These are phyloP conservation scores for Aquanectria penicillioides DNA, from an alignment of 2,329 filamentous ascomycete genomes.

Conservation along the genomic window DNA sequence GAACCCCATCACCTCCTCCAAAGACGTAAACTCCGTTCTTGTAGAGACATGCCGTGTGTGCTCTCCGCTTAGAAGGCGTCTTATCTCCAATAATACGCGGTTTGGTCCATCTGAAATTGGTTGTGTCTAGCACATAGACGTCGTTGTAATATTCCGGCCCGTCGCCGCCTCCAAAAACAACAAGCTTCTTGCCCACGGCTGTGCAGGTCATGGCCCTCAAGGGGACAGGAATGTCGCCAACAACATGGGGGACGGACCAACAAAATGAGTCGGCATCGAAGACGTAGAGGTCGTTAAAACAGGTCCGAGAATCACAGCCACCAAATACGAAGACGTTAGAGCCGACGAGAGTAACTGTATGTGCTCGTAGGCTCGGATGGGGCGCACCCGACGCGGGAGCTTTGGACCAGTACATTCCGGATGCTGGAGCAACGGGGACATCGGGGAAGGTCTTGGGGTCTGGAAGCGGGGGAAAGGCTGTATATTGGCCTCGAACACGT, in stretches of 20 bases:
- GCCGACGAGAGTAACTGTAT: slow-evolving; percentile 73
- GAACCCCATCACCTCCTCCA: slow-evolving; percentile 75
- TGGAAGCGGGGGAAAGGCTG: slow-evolving; percentile 65
- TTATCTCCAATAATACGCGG: slow-evolving; percentile 68
- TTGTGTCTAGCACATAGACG: slow-evolving; percentile 76
- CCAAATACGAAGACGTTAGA: slow-evolving; percentile 76
- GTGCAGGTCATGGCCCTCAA: slow-evolving; percentile 78
- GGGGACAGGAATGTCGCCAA: slow-evolving; percentile 71
- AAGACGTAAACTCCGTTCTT: slow-evolving; percentile 79
- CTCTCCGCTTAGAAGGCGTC: slow-evolving; percentile 69
- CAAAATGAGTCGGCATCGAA: slow-evolving; percentile 76
- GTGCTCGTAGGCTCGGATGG: slow-evolving; percentile 70
- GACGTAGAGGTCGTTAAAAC: slow-evolving; percentile 76
- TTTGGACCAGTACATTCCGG: slow-evolving; percentile 78
- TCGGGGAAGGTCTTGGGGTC: slow-evolving; percentile 66
- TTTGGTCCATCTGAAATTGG: slow-evolving; percentile 73
- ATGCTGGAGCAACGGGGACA: slow-evolving; percentile 70
- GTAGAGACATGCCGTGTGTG: slow-evolving; percentile 77
- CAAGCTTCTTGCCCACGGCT: slow-evolving; percentile 75
- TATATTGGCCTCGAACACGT: slow-evolving; percentile 53
- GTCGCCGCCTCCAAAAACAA: slow-evolving; percentile 76
- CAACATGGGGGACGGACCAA: slow-evolving; percentile 73
- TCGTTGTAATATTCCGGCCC: slow-evolving; percentile 78
- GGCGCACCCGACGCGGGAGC: slow-evolving; percentile 71
- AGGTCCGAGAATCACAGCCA: slow-evolving; percentile 72